Base-by-base conservation (phyloP, 345 rosid species). In the Corchorus capsularis region DNA sequence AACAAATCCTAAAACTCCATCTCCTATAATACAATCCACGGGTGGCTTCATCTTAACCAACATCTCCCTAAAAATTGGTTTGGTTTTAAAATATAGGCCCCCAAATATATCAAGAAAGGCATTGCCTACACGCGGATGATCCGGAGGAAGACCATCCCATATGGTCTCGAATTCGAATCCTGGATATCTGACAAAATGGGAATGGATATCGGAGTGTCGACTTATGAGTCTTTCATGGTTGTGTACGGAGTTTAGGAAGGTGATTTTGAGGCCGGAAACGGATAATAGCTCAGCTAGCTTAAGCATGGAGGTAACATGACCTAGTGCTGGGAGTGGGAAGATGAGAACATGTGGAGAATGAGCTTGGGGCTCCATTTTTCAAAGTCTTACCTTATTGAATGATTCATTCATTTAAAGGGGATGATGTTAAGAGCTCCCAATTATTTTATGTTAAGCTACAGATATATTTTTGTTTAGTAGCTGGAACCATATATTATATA, bases 261-360 rank as follows among this genome's bases (percentile, higher is more conserved):
- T 92, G 80, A 92, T 73, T 4, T 84, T 78, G 27, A 91, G 73
- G 71, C 88, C 89, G 6, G 83, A 66, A 14, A 85, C 79, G 71
- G 65, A 35, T 1, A 93, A 77, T 17, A 89, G 85, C 78, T 90
- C 89, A 17, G 92, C 87, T 3, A 92, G 85, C 79, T 89, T 90
- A 47, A 93, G 83, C 92, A 88, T 83, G 73, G 90, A 77, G 86
- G 80, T 94, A 15, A 92, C 87, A 64, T 93, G 94, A 64, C 93
- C 90, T 37, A 90, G 92, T n/a, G 75, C 63, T 16, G 94, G 97
- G 16, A 88, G 37, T 0, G 93, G 95, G 56, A 89, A 89, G 6
- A 90, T 75, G 14, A 92, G 78, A 3, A 93, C 83, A 37, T 77
- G 79, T n/a, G 79, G 79, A 43, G 12, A 15, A 54, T 34, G 32